Percentiles rank a stretch among this genome's conserved stretches.
These are phyloP conservation scores for Aurantiochytrium sp. DNA, from an alignment of 108 stramenopile genomes.

Conservation along the genomic window DNA sequence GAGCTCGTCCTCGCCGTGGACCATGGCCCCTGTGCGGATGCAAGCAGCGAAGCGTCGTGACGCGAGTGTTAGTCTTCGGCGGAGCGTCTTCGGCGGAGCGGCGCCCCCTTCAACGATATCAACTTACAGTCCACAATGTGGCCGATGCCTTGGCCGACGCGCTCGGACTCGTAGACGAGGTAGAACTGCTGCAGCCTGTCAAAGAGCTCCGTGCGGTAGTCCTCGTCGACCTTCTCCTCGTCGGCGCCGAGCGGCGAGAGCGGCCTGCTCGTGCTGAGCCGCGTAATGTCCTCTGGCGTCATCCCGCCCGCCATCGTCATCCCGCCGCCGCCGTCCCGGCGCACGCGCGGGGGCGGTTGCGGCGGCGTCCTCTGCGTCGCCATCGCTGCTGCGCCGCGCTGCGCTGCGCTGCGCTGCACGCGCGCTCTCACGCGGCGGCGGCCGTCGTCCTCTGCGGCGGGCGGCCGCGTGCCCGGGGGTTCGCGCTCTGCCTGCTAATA, in stretches of 20 bases:
- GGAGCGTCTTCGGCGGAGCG: too few relatives aligned
- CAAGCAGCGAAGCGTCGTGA: too few relatives aligned
- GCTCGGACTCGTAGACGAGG: neutral
- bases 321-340: neutral
- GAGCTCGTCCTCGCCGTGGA: neutral
- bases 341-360: neutral
- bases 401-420: too few relatives aligned
- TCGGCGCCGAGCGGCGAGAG: neutral
- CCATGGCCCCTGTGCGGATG: neutral
- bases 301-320: neutral
- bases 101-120: too few relatives aligned
- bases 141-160: constrained; percentile 10
- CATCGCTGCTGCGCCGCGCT: neutral
- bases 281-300: neutral
- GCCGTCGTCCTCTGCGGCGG: too few relatives aligned
- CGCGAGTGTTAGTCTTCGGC: neutral
- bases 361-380: neutral
- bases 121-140: constrained; percentile 21
- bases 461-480: too few relatives aligned
- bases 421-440: too few relatives aligned
- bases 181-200: constrained; percentile 10
- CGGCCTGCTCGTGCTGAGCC: neutral
- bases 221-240: constrained; percentile 23
- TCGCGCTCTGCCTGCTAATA: too few relatives aligned
- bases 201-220: neutral